Base-by-base conservation (phyloP, 176 grass and related monocot species). In the Ensete ventricosum region DNA sequence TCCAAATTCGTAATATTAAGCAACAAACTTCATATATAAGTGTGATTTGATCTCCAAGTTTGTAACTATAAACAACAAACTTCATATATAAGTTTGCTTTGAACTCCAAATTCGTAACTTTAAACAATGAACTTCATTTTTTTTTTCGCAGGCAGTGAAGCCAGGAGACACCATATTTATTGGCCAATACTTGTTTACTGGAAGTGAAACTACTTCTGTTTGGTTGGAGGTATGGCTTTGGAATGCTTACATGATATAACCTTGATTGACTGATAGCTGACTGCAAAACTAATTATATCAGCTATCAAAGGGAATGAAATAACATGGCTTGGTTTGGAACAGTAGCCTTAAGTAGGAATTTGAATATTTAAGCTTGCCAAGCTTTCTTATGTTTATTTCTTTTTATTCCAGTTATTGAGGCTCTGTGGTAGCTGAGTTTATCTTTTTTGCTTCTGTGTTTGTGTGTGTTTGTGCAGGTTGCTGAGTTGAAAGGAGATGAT, bases 111-210 rank as follows among this genome's bases (percentile, higher is more conserved):
- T 43, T 43, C 5, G 4, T 6, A 43, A 43, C 34, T 43, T 43
- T 43, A 43, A 43, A 43, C 34, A 43, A 43, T 75, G 57, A 71
- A 20, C 17, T 54, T 9, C 16, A 67, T 14, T 52, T 62, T 20
- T 76, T 53, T 55, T 19, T 80, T 81, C 24, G 76, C 84, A 95
- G 96, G 86, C 91, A 65, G 71, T 99, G 76, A 99, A 84, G 52
- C 91, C 88, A 54, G 91, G 91, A 55, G 96, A 81, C 72, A 91
- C 96, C 1, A 99, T 99, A 86, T 99, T 99, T 77, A 90, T 99
- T 16, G 96, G 96, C 0, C 96, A 99, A 77, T 99, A 99, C 60
- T 83, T 99, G 84, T 99, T 99, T 83, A 99, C 96, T n/a, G 96
- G 96, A 17, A 95, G 96, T 14, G 96, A 99, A 81, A 99, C 91